Base-by-base conservation (phyloP, 768 basidiomycete genomes). In the Exsudoporus frostii region DNA sequence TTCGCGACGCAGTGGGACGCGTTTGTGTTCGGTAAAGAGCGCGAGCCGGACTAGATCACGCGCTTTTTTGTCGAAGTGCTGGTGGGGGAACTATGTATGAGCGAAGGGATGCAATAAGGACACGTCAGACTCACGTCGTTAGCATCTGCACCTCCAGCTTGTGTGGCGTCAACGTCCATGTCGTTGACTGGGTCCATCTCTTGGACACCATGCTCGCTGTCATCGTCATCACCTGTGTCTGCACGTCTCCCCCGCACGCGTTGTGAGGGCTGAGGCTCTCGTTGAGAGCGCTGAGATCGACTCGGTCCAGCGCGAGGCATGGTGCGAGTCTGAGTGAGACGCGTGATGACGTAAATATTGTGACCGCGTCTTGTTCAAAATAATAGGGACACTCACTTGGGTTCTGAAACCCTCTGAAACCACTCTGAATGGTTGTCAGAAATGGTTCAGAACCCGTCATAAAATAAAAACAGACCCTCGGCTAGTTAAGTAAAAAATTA, bases 31-130 rank as follows among this genome's bases (percentile, higher is more conserved):
- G 5, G 75, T 77, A 68, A 93, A 95, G 38, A 98, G 74, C 3
- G 92, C 90, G 22, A 92, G 77, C 17, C 92, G 81, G 10, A 88
- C 89, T 30, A 96, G 78, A 46, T 85, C 83, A 45, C 79, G 76
- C 0, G 88, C 88, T 66, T 82, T 84, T 46, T 81, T 77, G n/a
- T 76, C 72, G 22, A 84, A 61, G 19, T 86, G 82, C 90, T 94
- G 42, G n/a, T 27, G 9, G 10, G n/a, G 3, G 24, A 34, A 5
- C 10, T 14, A 11, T 10, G 10, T 19, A 15, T 44, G 9, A 50
- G 25, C 4, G 9, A 29, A 24, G 15, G 33, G 7, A 43, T 17
- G 19, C 20, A 6, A 25, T 7, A 2, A 19, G n/a, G 17, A 7
- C 43, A 30, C 10, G 29, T 30, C 29, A 30, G 29, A n/a, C n/a